A percentile compares a stretch with the other conserved stretches of the same genome.
These are phyloP conservation scores for Mortierella sp. DNA, from an alignment of 371 early-diverging fungal species.

Conservation along the genomic window DNA sequence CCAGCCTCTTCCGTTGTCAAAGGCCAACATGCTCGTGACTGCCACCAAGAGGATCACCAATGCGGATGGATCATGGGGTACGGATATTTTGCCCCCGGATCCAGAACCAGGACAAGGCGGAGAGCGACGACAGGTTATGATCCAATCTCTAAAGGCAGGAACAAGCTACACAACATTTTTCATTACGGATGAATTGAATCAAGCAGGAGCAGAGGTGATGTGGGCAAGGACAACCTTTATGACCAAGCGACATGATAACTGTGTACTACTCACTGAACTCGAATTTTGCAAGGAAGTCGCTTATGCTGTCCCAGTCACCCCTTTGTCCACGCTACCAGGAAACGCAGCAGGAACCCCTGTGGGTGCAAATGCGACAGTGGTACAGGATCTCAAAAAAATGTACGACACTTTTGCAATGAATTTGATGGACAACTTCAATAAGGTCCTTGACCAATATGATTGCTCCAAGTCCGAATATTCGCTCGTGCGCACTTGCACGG, in stretches of 20 bases:
- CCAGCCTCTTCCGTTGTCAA: constrained; percentile 31
- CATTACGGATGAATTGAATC: constrained; percentile 48
- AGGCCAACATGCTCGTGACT: constrained; percentile 39
- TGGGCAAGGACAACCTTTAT: constrained; percentile 48
- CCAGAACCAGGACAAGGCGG: constrained; percentile 43
- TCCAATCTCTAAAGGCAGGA: constrained; percentile 50
- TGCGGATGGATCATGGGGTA: constrained; percentile 51
- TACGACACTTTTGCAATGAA: constrained; percentile 61
- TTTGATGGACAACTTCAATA: constrained; percentile 61
- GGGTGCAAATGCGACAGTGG: constrained; percentile 15
- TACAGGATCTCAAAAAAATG: constrained; percentile 40
- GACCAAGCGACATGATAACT: constrained; percentile 54
- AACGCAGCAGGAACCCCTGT: background rate
- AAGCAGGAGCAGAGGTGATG: constrained; percentile 43
- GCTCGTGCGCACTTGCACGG: constrained; percentile 69
- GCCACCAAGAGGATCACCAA: constrained; percentile 48
- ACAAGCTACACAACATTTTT: constrained; percentile 60
- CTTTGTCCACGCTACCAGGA: constrained; percentile 16
- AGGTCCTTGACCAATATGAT: constrained; percentile 65
- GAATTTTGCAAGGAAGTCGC: constrained; percentile 69
- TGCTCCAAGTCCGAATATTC: constrained; percentile 68
- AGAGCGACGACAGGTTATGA: constrained; percentile 36
- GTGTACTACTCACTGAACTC: constrained; percentile 65
- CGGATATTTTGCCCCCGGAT: constrained; percentile 50
- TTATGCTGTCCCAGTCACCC: constrained; percentile 63